Conservation (phyloP, 352 stramenopile genomes). For the Albugo laibachii region DNA sequence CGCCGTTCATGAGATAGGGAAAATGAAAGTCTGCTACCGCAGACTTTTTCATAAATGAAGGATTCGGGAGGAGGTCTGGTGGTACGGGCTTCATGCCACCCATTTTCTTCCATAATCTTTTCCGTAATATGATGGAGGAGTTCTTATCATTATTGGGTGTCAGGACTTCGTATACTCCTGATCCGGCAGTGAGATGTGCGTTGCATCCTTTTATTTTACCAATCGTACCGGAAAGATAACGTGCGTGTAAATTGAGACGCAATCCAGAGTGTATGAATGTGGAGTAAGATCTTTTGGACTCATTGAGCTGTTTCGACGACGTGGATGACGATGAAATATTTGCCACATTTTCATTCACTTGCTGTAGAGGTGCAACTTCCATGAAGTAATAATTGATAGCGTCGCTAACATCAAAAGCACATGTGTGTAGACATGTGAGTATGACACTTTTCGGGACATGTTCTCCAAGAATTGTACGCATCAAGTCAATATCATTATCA, state of each 20-base stretch:
- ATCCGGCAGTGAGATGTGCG: conserved; percentile 13
- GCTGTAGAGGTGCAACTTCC: conserved; percentile 18
- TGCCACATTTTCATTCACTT: background rate
- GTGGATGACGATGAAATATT: background rate
- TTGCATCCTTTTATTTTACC: conserved; percentile 76
- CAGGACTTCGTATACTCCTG: conserved; percentile 59
- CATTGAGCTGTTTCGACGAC: background rate
- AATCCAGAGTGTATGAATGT: conserved; percentile 47
- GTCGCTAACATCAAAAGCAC: conserved; percentile 62
- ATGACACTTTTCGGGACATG: conserved; percentile 73
- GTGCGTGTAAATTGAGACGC: conserved; percentile 55
- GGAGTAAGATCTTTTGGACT: conserved; percentile 9
- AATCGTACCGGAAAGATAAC: conserved; percentile 47
- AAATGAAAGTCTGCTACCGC: conserved; percentile 9
- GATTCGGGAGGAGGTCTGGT: no score
- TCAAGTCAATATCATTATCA: conserved; percentile 46
- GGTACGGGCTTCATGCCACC: background rate
- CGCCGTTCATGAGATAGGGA: conserved; percentile 63
- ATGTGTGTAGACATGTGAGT: conserved; percentile 64
- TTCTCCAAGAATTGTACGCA: conserved; percentile 75
- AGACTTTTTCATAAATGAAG: background rate
- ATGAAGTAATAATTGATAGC: conserved; percentile 80
- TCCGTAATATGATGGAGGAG: conserved; percentile 52
- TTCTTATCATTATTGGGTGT: conserved; percentile 75
- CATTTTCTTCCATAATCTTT: conserved; percentile 26